A percentile compares a stretch with the other conserved stretches of the same genome.
phyloP scores from a whole-genome alignment of 352 stramenopile species.

The Thraustochytrium aureum region DNA sequence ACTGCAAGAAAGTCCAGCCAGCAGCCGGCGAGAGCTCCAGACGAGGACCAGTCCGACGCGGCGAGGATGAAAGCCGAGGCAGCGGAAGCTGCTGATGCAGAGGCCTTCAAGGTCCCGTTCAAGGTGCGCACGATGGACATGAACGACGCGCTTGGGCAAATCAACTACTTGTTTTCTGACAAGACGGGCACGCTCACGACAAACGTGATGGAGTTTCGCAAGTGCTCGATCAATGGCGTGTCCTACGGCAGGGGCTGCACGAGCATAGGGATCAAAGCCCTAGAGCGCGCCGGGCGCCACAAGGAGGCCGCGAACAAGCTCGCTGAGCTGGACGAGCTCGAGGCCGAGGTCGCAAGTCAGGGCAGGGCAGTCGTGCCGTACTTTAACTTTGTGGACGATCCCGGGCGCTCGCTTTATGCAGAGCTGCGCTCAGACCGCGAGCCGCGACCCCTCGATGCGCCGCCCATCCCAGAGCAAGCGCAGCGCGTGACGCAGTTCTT shows the following conservation, averaged over 20 bases:
- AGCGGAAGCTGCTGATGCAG: no score
- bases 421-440: neutral
- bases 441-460: no score
- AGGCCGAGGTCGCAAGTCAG: neutral
- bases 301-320: neutral
- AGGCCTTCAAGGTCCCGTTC: constrained; percentile 4
- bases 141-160: constrained; percentile 86
- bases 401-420: neutral
- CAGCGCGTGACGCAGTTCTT: constrained; percentile 11
- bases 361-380: neutral
- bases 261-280: constrained; percentile 16
- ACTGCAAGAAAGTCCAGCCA: no score
- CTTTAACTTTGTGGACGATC: constrained; percentile 44
- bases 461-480: no score
- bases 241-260: constrained; percentile 34
- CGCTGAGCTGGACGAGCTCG: neutral
- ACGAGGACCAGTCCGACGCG: neutral
- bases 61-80: neutral
- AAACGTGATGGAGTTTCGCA: constrained; percentile 97
- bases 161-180: constrained; percentile 87
- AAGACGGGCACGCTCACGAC: constrained; percentile 93
- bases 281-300: constrained; percentile 19
- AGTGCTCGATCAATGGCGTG: constrained; percentile 90
- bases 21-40: neutral
- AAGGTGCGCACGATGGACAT: constrained; percentile 76